Base-by-base conservation (phyloP, 73 alveolate species). In the Blepharisma stoltei region DNA sequence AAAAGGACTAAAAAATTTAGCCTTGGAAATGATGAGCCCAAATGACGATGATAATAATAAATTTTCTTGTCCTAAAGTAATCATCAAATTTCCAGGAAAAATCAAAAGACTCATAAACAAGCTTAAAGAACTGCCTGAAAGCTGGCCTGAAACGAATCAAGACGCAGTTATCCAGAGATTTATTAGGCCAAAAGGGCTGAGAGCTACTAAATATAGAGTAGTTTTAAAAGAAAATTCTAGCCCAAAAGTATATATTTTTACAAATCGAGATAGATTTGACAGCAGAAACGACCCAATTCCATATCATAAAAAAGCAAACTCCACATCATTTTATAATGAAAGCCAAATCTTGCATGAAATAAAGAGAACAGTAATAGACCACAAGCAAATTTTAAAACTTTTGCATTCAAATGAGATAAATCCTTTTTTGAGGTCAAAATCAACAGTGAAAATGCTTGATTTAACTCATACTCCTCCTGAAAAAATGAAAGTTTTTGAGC, bases 121-220 rank as follows among this genome's bases (percentile, higher is more conserved):
- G 23, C 37, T 60, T 60, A n/a, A 60, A 8, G 37, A 14, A 25
- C 46, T 60, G 11, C 18, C 18, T 9, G 45, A 14, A 18, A 18
- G 11, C 23, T 25, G 14, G n/a, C 73, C 45, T 60, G 45, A 60
- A 8, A 14, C 45, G 14, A 20, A n/a, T 18, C 38, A 8, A 14
- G 73, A 60, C 45, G 18, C 18, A 14, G 45, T 60, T 14, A 60
- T 60, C 14, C 73, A 60, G 46, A 60, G 45, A 25, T 60, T 20
- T 25, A 60, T 60, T 9, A 60, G 11, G 46, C 73, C 73, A 20
- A 60, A 60, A 60, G 73, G 73, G 38, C 45, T 60, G 38, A 60
- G 46, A 60, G 45, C 45, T 60, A 25, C 46, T 8, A 60, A 60
- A 25, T 60, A 60, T 60, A 14, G 73, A 18, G 73, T 60, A 20